Evolutionary conservation across 441 rosid species (phyloP).

Genomic region (Kokia cookei): DNA sequence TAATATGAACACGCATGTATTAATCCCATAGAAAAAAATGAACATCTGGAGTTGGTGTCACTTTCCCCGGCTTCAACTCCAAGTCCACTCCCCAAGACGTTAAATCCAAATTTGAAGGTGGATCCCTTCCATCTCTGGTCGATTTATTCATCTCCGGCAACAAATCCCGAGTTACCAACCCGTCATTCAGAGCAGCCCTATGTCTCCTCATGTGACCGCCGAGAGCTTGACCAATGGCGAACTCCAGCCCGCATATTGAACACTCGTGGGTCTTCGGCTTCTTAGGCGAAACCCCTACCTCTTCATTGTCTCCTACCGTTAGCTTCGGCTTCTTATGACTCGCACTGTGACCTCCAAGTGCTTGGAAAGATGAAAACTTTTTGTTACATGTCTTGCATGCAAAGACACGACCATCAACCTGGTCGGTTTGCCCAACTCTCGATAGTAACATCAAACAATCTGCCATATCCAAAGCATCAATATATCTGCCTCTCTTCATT

Average conservation of each 20-base stretch:
- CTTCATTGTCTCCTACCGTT: slow-evolving; percentile 19
- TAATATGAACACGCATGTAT: neutral
- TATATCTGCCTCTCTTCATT: slow-evolving; percentile 54
- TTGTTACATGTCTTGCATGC: slow-evolving; percentile 65
- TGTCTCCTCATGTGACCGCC: slow-evolving; percentile 86
- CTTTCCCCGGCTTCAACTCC: slow-evolving; percentile 45
- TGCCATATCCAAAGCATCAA: slow-evolving; percentile 46
- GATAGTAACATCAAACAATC: slow-evolving; percentile 69
- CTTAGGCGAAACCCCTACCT: slow-evolving; percentile 19
- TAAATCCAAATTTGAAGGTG: slow-evolving; percentile 64
- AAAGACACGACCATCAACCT: slow-evolving; percentile 45
- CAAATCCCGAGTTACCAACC: slow-evolving; percentile 17
- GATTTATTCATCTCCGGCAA: slow-evolving; percentile 61
- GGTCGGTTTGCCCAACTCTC: slow-evolving; percentile 38
- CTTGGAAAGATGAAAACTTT: slow-evolving; percentile 59
- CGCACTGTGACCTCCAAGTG: slow-evolving; percentile 66
- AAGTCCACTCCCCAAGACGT: slow-evolving; percentile 52
- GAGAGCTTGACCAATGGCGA: slow-evolving; percentile 60
- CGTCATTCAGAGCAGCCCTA: slow-evolving; percentile 20
- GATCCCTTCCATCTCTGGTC: slow-evolving; percentile 40
- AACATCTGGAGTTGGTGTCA: slow-evolving; percentile 5
- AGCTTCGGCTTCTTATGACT: slow-evolving; percentile 53
- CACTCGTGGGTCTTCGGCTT: slow-evolving; percentile 59
- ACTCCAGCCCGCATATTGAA: slow-evolving; percentile 58
- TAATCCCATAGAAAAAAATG: slow-evolving; percentile 7